Evolutionary conservation across 148 eudicot genomes (phyloP).

Genomic region (Limonium bicolor): DNA sequence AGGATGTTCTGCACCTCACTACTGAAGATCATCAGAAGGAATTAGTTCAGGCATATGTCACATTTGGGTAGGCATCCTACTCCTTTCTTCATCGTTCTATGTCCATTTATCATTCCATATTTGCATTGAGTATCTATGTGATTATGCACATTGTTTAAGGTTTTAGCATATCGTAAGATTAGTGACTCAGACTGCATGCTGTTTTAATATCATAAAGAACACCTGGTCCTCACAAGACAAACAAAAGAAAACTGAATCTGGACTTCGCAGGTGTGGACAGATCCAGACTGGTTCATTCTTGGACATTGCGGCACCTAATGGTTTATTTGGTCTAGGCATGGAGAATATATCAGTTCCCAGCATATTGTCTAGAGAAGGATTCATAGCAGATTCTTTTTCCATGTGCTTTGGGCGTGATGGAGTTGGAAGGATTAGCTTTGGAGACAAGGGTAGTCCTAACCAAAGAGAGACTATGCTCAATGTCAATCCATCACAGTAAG

Average conservation of each 20-base stretch:
- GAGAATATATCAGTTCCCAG: conserved; percentile 92
- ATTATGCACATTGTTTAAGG: background rate
- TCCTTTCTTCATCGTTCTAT: background rate
- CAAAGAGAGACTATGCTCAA: conserved; percentile 73
- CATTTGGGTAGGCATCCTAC: conserved; percentile 63
- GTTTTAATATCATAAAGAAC: conserved; percentile 9
- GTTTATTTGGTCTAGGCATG: conserved; percentile 88
- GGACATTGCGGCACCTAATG: conserved; percentile 90
- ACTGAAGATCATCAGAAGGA: conserved; percentile 39
- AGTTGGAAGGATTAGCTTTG: conserved; percentile 78
- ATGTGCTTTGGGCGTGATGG: conserved; percentile 95
- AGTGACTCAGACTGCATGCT: background rate
- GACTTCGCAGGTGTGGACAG: conserved; percentile 75
- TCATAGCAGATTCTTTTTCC: conserved; percentile 70
- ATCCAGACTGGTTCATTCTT: conserved; percentile 92
- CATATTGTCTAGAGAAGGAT: conserved; percentile 63
- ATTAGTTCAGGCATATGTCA: conserved; percentile 43
- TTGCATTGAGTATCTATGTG: background rate
- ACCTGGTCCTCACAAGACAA: no score
- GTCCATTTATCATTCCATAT: background rate
- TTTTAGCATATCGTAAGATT: background rate
- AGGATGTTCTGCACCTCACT: conserved; percentile 65
- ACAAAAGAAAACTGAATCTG: conserved; percentile 7
- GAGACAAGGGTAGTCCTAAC: conserved; percentile 68
- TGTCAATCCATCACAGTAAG: conserved; percentile 70